Conservation (phyloP, 148 eudicot genomes). For the Heliosperma pusillum region DNA sequence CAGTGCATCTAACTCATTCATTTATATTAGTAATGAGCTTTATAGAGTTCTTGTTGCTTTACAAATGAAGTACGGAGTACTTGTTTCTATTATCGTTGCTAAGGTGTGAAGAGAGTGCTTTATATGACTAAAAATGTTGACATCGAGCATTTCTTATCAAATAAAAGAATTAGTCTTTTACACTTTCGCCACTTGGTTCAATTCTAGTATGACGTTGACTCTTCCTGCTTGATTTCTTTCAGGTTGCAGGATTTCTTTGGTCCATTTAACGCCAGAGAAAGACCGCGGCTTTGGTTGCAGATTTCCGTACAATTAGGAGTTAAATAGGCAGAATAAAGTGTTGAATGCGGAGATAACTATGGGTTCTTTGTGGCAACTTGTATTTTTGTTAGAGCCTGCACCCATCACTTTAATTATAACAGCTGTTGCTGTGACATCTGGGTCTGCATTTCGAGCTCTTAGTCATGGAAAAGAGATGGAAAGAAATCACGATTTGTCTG, state of each 20-base stretch:
- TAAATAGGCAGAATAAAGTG: neutral
- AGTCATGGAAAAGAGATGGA: constrained; percentile 94
- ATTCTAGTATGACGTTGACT: neutral
- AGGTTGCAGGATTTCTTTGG: constrained; percentile 40
- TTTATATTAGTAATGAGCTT: neutral
- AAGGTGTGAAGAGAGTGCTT: neutral
- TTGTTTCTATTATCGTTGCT: neutral
- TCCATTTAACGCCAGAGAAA: constrained; percentile 25
- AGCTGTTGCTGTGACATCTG: constrained; percentile 81
- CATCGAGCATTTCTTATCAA: too few relatives aligned
- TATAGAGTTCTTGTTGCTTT: neutral
- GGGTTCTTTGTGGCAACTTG: constrained; percentile 86
- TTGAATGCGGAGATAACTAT: constrained; percentile 31
- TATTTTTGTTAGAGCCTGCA: constrained; percentile 86
- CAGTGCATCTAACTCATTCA: too few relatives aligned
- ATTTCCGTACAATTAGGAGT: neutral
- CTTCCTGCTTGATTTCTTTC: constrained; percentile 13
- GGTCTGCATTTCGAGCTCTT: constrained; percentile 88
- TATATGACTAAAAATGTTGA: neutral
- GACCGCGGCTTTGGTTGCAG: constrained; percentile 30
- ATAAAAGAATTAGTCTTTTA: too few relatives aligned
- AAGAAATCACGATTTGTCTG: constrained; percentile 78
- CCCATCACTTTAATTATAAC: constrained; percentile 78
- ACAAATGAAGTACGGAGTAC: too few relatives aligned
- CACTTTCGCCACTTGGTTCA: too few relatives aligned